Percentiles rank a stretch among this genome's conserved stretches.
Evolutionary conservation across 2,329 filamentous ascomycete genomes (phyloP).

Genomic region (Daldinia sp.): DNA sequence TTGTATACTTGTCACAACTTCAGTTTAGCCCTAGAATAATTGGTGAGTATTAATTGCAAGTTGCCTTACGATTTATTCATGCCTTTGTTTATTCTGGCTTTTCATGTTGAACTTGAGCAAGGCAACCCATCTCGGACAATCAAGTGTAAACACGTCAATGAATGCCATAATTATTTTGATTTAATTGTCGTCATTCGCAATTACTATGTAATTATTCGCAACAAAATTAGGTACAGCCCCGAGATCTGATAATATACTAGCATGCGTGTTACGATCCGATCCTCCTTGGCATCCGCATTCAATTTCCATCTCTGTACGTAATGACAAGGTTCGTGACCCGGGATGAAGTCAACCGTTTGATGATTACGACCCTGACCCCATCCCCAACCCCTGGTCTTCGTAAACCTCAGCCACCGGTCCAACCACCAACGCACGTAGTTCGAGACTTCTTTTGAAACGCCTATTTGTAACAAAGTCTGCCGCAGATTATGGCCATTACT

Average conservation of each 20-base stretch:
- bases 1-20: too few relatives aligned
- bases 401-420: slow-evolving; percentile 11
- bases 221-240: neutral
- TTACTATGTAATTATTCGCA: neutral
- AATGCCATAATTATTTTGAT: neutral
- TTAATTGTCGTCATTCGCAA: too few relatives aligned
- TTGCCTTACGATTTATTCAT: neutral
- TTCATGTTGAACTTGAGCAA: neutral
- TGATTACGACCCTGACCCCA: slow-evolving; percentile 5
- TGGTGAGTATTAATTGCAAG: too few relatives aligned
- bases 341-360: neutral
- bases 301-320: slow-evolving; percentile 18
- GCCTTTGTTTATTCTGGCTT: too few relatives aligned
- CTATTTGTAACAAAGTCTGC: slow-evolving; percentile 44
- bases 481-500: slow-evolving; percentile 33
- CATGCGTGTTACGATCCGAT: slow-evolving; percentile 25
- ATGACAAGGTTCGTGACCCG: slow-evolving; percentile 8
- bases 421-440: slow-evolving; percentile 17
- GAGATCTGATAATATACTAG: slow-evolving; percentile 23
- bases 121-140: neutral
- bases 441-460: slow-evolving; percentile 43
- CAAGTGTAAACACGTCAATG: neutral
- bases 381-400: slow-evolving; percentile 20
- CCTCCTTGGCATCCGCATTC: slow-evolving; percentile 28
- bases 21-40: too few relatives aligned